These are phyloP conservation scores for Penicillium sp. DNA, from an alignment of 2,329 filamentous ascomycete species.

Conservation along the genomic window DNA sequence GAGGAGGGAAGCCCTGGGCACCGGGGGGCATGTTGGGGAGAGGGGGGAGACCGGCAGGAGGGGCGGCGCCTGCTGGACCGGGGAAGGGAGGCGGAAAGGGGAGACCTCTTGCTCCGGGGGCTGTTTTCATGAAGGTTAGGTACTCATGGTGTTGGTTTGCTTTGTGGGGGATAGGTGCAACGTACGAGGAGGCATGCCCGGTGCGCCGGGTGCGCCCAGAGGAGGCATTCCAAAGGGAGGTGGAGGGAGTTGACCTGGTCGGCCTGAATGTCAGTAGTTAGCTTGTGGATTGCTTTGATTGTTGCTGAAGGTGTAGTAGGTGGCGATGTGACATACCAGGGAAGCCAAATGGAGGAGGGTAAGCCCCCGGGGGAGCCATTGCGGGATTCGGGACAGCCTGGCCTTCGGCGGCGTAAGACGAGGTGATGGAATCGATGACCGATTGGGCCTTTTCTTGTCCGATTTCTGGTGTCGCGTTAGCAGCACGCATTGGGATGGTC, in stretches of 20 bases:
- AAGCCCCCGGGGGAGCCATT: conserved; percentile 51
- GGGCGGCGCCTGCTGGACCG: conserved; percentile 29
- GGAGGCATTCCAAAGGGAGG: conserved; percentile 51
- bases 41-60: conserved; percentile 30
- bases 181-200: conserved; percentile 49
- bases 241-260: conserved; percentile 43
- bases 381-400: conserved; percentile 74
- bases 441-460: conserved; percentile 97
- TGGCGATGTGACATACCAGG: conserved; percentile 51
- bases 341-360: conserved; percentile 53
- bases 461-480: too few relatives aligned
- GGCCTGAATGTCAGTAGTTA: conserved; percentile 20
- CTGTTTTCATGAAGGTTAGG: conserved; percentile 32
- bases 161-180: conserved; percentile 13
- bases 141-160: conserved; percentile 10
- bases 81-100: conserved; percentile 46
- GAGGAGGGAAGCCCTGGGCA: conserved; percentile 39
- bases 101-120: conserved; percentile 49
- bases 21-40: conserved; percentile 36
- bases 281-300: too few relatives aligned
- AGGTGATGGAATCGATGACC: conserved; percentile 96
- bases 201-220: conserved; percentile 33
- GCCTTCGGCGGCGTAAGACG: conserved; percentile 87
- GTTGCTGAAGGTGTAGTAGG: too few relatives aligned
- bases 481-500: too few relatives aligned